Evolutionary conservation across 768 basidiomycete species (phyloP), one percentile per base, ranked within the genome.

Genomic region (Collybia sordida): DNA sequence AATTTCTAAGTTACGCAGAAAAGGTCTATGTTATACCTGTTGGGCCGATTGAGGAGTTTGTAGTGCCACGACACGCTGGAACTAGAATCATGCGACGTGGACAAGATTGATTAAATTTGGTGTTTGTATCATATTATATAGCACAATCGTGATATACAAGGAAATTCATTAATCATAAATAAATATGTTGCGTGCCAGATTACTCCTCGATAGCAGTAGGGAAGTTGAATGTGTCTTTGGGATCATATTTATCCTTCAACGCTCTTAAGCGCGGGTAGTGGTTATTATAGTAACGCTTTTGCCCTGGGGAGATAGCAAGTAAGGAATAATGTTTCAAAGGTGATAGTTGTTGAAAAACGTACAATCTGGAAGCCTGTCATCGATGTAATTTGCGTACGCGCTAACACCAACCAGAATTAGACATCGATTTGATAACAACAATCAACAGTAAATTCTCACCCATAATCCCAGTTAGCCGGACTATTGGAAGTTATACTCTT

Each of bases 361-460:
- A 73, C 71, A 67, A 52, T 74, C 60, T 12, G 59, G 51, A 5
- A 73, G 63, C 35, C 62, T 52, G 46, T 73, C 69, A 47, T 77
- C 74, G n/a, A 75, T 64, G 51, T 78, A 78, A 53, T 75, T 77
- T 3, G 71, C 60, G 51, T 79, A 77, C 7, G 73, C 70, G 5
- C 72, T 73, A 49, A 3, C 6, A 41, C 12, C 17, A 14, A 37
- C 15, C 4, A 11, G 19, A 9, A 14, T 6, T 7, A 17, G 4
- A 41, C 12, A 21, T 21, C 14, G 14, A 14, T 41, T 6, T 21
- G 11, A 11, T 17, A n/a, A 24, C 15, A 6, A 8, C 6, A 4
- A 15, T 24, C n/a, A n/a, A n/a, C n/a, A n/a, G 5, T 3, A 11
- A 23, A 25, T 15, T 12, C 34, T 9, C 17, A 45, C 44, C 44